Evolutionary conservation across 2,329 filamentous ascomycete species (phyloP).

Genomic region (Biscogniauxia mediterranea): DNA sequence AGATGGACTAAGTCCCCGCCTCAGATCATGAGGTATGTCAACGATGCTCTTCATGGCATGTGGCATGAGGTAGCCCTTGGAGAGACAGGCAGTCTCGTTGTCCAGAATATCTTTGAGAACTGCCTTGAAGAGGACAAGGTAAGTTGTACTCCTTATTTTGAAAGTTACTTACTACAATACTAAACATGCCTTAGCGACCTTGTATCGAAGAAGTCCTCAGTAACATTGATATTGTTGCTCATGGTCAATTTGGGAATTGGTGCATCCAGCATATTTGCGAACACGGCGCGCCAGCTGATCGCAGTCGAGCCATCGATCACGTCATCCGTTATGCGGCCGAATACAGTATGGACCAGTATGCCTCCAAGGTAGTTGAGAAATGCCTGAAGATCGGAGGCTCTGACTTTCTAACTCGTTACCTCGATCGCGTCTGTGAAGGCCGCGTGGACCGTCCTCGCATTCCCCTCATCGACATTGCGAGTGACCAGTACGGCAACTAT

Average conservation of each 20-base stretch:
- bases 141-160: constrained; percentile 27
- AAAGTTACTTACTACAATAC: not conserved
- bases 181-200: constrained; percentile 64
- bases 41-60: constrained; percentile 91
- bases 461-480: constrained; percentile 95
- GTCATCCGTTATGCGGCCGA: constrained; percentile 90
- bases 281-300: constrained; percentile 86
- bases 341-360: constrained; percentile 99
- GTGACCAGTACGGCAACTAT: constrained; percentile 98
- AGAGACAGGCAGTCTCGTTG: constrained; percentile 95
- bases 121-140: constrained; percentile 98
- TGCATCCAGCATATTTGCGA: constrained; percentile 99
- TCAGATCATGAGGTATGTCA: constrained; percentile 98
- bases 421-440: constrained; percentile 90
- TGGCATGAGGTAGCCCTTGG: constrained; percentile 98
- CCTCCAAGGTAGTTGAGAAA: constrained; percentile 98
- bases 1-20: constrained; percentile 93
- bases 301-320: constrained; percentile 90
- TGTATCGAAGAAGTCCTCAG: constrained; percentile 95
- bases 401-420: constrained; percentile 89
- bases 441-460: constrained; percentile 89
- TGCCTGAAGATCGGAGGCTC: constrained; percentile 92
- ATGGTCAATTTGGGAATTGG: constrained; percentile 99
- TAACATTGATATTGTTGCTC: constrained; percentile 94
- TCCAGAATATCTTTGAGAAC: constrained; percentile 99